Percentiles rank a stretch among this genome's conserved stretches.
These are phyloP conservation scores for Wickerhamomyces strasburgensis DNA, from an alignment of 805 yeast genomes.

Conservation along the genomic window DNA sequence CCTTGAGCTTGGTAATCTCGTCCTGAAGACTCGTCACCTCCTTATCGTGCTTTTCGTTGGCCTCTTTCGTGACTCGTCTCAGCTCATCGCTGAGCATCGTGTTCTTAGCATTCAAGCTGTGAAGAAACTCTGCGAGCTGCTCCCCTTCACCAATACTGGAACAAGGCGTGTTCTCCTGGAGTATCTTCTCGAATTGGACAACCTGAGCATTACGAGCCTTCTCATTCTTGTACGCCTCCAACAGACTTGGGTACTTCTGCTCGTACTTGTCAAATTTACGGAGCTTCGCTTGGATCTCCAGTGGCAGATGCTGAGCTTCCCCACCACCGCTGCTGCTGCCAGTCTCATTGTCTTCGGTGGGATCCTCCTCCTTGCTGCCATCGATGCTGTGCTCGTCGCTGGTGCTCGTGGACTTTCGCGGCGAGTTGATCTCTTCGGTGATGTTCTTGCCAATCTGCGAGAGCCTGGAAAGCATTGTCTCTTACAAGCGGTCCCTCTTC, in stretches of 20 bases:
- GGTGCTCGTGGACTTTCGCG: not conserved
- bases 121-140: conserved; percentile 62
- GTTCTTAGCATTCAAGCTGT: conserved; percentile 55
- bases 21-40: conserved; percentile 12
- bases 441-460: conserved; percentile 57
- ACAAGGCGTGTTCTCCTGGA: conserved; percentile 79
- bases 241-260: conserved; percentile 78
- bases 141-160: conserved; percentile 70
- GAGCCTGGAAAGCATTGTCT: conserved; percentile 28
- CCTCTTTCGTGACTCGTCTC: conserved; percentile 29
- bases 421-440: conserved; percentile 1
- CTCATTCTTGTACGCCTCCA: conserved; percentile 82
- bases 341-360: conserved; percentile 1
- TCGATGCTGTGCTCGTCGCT: conserved; percentile 1
- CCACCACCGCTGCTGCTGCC: conserved; percentile 5
- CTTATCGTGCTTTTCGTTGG: conserved; percentile 4
- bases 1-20: conserved; percentile 8
- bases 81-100: conserved; percentile 62
- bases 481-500: not conserved
- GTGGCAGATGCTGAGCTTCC: conserved; percentile 35
- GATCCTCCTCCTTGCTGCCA: conserved; percentile 2
- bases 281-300: conserved; percentile 55
- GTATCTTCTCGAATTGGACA: conserved; percentile 56
- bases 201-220: conserved; percentile 61
- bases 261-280: conserved; percentile 82